These are phyloP conservation scores for Didymella glomerata DNA, from an alignment of 2,329 filamentous ascomycete species.

Conservation along the genomic window DNA sequence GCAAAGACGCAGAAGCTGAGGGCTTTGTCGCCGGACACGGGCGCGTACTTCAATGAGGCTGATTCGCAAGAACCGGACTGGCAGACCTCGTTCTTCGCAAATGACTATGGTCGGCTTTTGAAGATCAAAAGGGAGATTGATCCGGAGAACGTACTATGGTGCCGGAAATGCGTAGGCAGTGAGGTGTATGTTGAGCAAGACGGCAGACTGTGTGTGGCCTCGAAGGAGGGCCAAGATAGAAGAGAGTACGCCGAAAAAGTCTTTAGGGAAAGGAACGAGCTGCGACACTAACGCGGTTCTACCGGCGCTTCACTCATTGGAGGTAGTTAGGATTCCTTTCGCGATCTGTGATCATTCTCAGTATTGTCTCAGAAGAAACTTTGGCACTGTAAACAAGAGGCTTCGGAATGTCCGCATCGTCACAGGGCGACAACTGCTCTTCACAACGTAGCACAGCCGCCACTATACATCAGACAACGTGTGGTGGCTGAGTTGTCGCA, in stretches of 20 bases:
- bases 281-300: not conserved
- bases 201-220: conserved; percentile 30
- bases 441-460: conserved; percentile 6
- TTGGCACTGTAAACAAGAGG: not conserved
- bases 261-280: not conserved
- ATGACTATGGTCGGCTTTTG: conserved; percentile 28
- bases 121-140: conserved; percentile 36
- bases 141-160: conserved; percentile 35
- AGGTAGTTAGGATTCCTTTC: not conserved
- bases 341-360: not conserved
- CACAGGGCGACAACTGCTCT: not conserved
- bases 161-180: conserved; percentile 39
- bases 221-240: not conserved
- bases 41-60: conserved; percentile 44
- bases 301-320: not conserved
- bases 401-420: not conserved
- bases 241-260: not conserved
- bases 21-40: conserved; percentile 30
- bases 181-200: conserved; percentile 31
- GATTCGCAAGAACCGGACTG: conserved; percentile 39
- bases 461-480: not conserved
- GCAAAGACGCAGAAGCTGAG: conserved; percentile 29
- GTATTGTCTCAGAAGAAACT: not conserved
- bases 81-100: conserved; percentile 36
- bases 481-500: conserved; percentile 17